phyloP scores from a whole-genome alignment of 495 filamentous ascomycete species.

The Cercophora samala region DNA sequence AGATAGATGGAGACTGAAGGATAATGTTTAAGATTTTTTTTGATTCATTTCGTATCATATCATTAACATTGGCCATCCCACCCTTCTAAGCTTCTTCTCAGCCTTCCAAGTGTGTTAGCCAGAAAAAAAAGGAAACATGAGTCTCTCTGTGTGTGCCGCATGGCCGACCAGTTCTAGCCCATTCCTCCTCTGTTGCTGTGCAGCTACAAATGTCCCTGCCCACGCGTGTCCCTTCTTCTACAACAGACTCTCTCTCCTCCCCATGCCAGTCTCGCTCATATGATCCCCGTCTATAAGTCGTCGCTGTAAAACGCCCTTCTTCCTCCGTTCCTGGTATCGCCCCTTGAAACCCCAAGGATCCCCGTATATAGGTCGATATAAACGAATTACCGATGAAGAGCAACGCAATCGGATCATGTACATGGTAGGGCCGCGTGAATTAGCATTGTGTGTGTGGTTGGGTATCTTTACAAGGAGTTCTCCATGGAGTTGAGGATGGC shows the following conservation, averaged over 20 bases:
- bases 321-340: slow-evolving; percentile 1
- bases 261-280: background rate
- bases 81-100: background rate
- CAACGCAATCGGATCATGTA: slow-evolving; percentile 7
- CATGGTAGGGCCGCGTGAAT: background rate
- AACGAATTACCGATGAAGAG: slow-evolving; percentile 1
- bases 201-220: background rate
- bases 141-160: background rate
- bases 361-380: background rate
- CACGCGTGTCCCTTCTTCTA: background rate
- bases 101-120: background rate
- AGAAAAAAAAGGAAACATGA: background rate
- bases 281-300: background rate
- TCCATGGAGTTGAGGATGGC: slow-evolving; percentile 96
- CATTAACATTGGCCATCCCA: background rate
- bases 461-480: slow-evolving; percentile 32
- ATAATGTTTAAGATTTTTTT: background rate
- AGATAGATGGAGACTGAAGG: background rate
- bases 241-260: background rate
- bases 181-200: background rate
- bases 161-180: background rate
- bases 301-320: slow-evolving; percentile 4
- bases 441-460: background rate
- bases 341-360: background rate
- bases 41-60: background rate